Evolutionary conservation across 371 early-diverging fungal species (phyloP).

Genomic region (Dichotomocladium elegans): DNA sequence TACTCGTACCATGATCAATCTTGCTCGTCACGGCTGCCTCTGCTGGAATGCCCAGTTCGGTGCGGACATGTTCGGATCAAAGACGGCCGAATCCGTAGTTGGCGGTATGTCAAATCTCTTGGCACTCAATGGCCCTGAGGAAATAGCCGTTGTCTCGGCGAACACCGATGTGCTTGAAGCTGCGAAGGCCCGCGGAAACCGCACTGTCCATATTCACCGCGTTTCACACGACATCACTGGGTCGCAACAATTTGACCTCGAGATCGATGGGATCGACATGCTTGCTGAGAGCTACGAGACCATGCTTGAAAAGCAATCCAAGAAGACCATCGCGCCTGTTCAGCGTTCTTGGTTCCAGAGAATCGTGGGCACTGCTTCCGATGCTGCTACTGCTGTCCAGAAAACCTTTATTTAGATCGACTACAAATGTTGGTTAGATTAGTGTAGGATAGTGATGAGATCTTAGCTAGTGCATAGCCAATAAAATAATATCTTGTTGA

Average conservation of each 20-base stretch:
- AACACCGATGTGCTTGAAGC: slow-evolving; percentile 25
- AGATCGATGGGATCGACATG: slow-evolving; percentile 33
- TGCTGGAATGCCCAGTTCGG: slow-evolving; percentile 46
- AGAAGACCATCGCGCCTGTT: slow-evolving; percentile 6
- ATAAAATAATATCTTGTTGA: no score
- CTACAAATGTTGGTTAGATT: no score
- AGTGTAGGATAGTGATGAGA: no score
- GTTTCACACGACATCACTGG: slow-evolving; percentile 1
- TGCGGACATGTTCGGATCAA: slow-evolving; percentile 29
- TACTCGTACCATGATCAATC: slow-evolving; percentile 35
- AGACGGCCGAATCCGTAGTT: slow-evolving; percentile 14
- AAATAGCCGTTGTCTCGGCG: slow-evolving; percentile 37
- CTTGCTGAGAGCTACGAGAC: slow-evolving; percentile 42
- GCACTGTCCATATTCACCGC: slow-evolving; percentile 30
- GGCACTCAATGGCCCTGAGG: slow-evolving; percentile 19
- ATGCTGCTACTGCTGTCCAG: slow-evolving; percentile 9
- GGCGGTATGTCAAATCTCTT: slow-evolving; percentile 21
- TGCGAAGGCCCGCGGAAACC: slow-evolving; percentile 27
- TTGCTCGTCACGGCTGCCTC: slow-evolving; percentile 34
- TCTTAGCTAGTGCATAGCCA: no score
- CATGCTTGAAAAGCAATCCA: slow-evolving; percentile 21
- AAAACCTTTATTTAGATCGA: no score
- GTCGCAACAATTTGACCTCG: slow-evolving; percentile 18
- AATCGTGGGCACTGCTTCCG: slow-evolving; percentile 25
- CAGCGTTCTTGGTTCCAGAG: slow-evolving; percentile 37